Evolutionary conservation across 768 basidiomycete species (phyloP).

Genomic region (Bullera alba): DNA sequence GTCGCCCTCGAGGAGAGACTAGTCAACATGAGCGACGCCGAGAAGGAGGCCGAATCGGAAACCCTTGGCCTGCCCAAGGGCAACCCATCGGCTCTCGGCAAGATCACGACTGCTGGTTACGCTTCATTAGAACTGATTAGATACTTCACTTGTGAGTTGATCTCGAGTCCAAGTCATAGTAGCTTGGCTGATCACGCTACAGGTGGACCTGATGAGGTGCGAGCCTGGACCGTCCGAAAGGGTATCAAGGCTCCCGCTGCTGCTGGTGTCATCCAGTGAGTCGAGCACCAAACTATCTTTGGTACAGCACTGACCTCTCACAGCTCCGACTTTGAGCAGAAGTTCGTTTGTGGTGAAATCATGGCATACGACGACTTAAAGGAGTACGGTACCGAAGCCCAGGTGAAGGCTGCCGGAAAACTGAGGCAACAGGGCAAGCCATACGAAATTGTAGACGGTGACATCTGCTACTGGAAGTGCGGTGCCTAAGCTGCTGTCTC

Average conservation of each 20-base stretch:
- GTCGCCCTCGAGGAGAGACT: constrained; percentile 92
- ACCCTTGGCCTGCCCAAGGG: constrained; percentile 58
- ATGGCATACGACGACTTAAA: constrained; percentile 85
- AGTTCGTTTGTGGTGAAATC: constrained; percentile 96
- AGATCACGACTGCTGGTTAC: constrained; percentile 94
- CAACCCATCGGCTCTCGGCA: constrained; percentile 61
- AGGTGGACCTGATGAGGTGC: constrained; percentile 82
- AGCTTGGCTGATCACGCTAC: background rate
- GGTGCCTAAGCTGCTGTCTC: constrained; percentile 16
- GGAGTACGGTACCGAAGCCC: constrained; percentile 80
- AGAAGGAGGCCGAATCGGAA: constrained; percentile 68
- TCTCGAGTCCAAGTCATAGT: background rate
- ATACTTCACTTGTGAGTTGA: constrained; percentile 56
- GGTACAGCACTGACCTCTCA: background rate
- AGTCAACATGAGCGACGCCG: constrained; percentile 57
- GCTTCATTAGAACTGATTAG: constrained; percentile 64
- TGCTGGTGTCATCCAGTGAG: constrained; percentile 94
- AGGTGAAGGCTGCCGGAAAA: constrained; percentile 90
- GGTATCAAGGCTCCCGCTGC: constrained; percentile 95
- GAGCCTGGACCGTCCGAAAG: constrained; percentile 93
- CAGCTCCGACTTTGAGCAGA: constrained; percentile 94
- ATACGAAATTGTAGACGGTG: constrained; percentile 48
- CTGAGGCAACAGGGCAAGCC: constrained; percentile 93
- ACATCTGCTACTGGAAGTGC: constrained; percentile 44
- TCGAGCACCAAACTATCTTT: constrained; percentile 12